A percentile compares a stretch with the other conserved stretches of the same genome.
Evolutionary conservation across 2,329 filamentous ascomycete genomes (phyloP).

Genomic region (Zymoseptoria pseudotritici): DNA sequence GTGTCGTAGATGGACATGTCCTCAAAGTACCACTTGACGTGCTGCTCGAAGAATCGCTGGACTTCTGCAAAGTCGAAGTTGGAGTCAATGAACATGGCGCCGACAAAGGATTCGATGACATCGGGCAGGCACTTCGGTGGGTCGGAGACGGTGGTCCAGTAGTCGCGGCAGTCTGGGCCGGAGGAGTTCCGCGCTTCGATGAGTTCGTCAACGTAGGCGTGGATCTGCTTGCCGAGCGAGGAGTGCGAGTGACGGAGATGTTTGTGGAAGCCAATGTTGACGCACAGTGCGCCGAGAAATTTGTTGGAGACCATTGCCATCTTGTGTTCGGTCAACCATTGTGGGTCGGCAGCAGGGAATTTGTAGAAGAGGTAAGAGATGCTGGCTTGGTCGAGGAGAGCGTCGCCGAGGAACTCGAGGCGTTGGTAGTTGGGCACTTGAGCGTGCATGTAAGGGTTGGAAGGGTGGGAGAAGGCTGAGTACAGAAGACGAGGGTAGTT

Average conservation of each 20-base stretch:
- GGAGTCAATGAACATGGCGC: conserved; percentile 86
- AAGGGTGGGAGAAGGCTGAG: conserved; percentile 83
- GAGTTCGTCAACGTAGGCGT: conserved; percentile 51
- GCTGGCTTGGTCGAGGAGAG: conserved; percentile 76
- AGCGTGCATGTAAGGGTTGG: conserved; percentile 66
- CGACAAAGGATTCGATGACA: conserved; percentile 80
- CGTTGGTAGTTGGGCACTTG: conserved; percentile 83
- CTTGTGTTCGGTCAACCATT: conserved; percentile 98
- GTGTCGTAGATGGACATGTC: conserved; percentile 84
- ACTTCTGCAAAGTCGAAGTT: conserved; percentile 69
- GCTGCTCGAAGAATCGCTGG: conserved; percentile 65
- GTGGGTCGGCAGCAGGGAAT: conserved; percentile 74
- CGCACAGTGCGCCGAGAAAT: conserved; percentile 76
- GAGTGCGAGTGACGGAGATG: conserved; percentile 54
- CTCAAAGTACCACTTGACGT: conserved; percentile 70
- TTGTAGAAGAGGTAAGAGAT: conserved; percentile 73
- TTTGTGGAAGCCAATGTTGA: conserved; percentile 68
- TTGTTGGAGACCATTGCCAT: conserved; percentile 99
- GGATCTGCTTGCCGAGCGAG: conserved; percentile 45
- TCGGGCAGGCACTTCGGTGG: conserved; percentile 78
- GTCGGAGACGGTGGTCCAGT: conserved; percentile 57
- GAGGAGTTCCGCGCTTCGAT: conserved; percentile 44
- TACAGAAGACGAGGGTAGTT: conserved; percentile 66
- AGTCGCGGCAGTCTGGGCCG: conserved; percentile 50
- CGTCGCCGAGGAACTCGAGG: conserved; percentile 85